These are phyloP conservation scores for Blakeslea trispora DNA, from an alignment of 371 early-diverging fungal genomes.

Conservation along the genomic window DNA sequence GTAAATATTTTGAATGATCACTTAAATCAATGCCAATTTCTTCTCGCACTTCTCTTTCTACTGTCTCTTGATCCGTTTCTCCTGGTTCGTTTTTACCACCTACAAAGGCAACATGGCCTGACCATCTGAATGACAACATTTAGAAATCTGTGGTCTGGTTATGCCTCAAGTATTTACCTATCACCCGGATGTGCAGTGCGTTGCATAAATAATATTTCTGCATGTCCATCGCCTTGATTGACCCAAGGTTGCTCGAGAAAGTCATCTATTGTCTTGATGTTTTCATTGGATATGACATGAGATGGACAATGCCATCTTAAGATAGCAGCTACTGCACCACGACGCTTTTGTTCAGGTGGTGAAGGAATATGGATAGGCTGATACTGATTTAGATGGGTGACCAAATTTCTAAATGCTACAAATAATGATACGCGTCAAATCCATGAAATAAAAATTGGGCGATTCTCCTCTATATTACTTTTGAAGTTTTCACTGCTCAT, in stretches of 20 bases:
- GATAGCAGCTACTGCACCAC: slow-evolving; percentile 47
- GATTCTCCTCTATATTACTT: too few relatives aligned
- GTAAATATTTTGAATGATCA: slow-evolving; percentile 41
- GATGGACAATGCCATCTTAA: slow-evolving; percentile 32
- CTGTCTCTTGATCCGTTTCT: slow-evolving; percentile 70
- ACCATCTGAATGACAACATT: slow-evolving; percentile 45
- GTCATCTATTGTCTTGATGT: slow-evolving; percentile 16
- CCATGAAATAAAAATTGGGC: too few relatives aligned
- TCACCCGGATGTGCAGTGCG: slow-evolving; percentile 65
- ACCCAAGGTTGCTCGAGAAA: slow-evolving; percentile 47
- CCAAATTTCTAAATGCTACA: slow-evolving; percentile 26
- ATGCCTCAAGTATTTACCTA: slow-evolving; percentile 35
- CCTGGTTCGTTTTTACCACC: slow-evolving; percentile 69
- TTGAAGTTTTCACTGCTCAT: too few relatives aligned
- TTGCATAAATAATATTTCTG: slow-evolving; percentile 69
- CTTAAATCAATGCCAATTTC: slow-evolving; percentile 67
- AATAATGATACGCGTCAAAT: too few relatives aligned
- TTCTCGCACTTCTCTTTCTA: slow-evolving; percentile 67
- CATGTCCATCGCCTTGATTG: slow-evolving; percentile 29
- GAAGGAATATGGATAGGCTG: slow-evolving; percentile 32
- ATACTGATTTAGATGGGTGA: slow-evolving; percentile 20
- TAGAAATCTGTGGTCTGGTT: neutral
- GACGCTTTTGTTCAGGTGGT: slow-evolving; percentile 34
- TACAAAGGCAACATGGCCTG: slow-evolving; percentile 76
- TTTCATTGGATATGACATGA: neutral